Evolutionary conservation across 2,329 filamentous ascomycete species (phyloP), one percentile per base, ranked within the genome.

Genomic region (Pseudopithomyces chartarum): DNA sequence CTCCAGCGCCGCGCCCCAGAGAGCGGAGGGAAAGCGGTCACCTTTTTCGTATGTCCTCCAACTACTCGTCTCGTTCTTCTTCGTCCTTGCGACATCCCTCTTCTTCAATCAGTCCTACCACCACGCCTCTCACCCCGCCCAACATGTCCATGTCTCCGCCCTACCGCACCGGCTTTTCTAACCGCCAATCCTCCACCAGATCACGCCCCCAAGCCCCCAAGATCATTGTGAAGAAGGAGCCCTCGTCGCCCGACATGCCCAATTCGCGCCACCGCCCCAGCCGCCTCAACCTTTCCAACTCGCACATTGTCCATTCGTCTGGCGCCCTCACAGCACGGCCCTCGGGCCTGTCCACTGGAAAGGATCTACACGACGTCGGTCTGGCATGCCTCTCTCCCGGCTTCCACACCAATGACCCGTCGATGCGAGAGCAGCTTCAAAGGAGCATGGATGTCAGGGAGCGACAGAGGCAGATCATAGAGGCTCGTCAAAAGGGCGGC

Each of bases 221-320:
- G 79, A 96, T 97, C 61, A 85, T 96, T 62, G 93, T 99, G 57
- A 98, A 98, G 83, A 97, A 97, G 78, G 95, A 99, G 77, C 93
- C 93, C 12, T 80, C 90, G 40, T 97, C 94, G 45, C 94, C 94
- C 52, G 90, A 90, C 61, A 86, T 95, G 69, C 83, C 87, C 51
- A 85, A 87, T 57, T 85, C 89, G 52, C 85, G 90, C 50, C 91
- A 91, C 69, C 85, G 91, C 56, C 91, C 91, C 13, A 85, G 89
- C 69, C 89, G 87, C 70, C 84, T 96, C 55, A 90, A 95, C 74
- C 84, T 96, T 32, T 91, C 90, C 60, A 76, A 74, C 42, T 81
- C 80, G 62, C 70, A 77, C 67, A 75, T 74, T 23, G 70, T 73
- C 55, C 75, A 78, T 61, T 75, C 76, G 11, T 78, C 78, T 10